Evolutionary conservation across 257 asterid species (phyloP).

Genomic region (Primulina huaijiensis): DNA sequence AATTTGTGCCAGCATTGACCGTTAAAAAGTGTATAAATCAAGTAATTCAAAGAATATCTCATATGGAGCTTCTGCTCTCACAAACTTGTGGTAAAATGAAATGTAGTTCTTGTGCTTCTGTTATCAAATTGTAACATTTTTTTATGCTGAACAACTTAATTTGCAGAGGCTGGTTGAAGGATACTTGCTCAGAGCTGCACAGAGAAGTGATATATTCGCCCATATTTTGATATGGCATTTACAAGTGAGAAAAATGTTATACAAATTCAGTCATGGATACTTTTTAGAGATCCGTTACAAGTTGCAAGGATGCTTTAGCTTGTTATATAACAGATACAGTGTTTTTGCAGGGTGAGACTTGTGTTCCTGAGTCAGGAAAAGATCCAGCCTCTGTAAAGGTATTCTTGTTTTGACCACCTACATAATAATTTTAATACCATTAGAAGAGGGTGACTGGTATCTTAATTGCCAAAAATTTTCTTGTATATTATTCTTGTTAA

Average conservation of each 20-base stretch:
- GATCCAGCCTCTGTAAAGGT: conserved; percentile 70
- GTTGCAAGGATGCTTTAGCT: conserved; percentile 26
- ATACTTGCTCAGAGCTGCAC: conserved; percentile 97
- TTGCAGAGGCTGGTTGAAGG: conserved; percentile 96
- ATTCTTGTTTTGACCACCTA: conserved; percentile 24
- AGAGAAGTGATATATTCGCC: conserved; percentile 90
- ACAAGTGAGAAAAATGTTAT: conserved; percentile 51
- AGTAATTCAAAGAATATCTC: conserved; percentile 5
- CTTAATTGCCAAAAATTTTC: conserved; percentile 18
- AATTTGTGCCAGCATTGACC: not conserved
- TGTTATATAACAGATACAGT: conserved; percentile 24
- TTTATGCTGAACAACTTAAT: conserved; percentile 24
- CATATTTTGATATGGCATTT: conserved; percentile 98
- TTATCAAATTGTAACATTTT: conserved; percentile 9
- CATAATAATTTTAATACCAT: not conserved
- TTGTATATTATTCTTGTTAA: not conserved
- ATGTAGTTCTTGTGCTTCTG: conserved; percentile 19
- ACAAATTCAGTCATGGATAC: not conserved
- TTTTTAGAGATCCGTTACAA: conserved; percentile 8
- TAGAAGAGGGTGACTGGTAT: conserved; percentile 11
- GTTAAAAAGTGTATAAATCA: not conserved
- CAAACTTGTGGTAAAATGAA: not conserved
- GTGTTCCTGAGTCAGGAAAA: conserved; percentile 67
- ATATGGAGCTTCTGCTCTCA: not conserved
- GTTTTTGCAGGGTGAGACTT: conserved; percentile 78